Evolutionary conservation across 2,329 filamentous ascomycete genomes (phyloP).

Genomic region (Pseudogymnoascus sp.): DNA sequence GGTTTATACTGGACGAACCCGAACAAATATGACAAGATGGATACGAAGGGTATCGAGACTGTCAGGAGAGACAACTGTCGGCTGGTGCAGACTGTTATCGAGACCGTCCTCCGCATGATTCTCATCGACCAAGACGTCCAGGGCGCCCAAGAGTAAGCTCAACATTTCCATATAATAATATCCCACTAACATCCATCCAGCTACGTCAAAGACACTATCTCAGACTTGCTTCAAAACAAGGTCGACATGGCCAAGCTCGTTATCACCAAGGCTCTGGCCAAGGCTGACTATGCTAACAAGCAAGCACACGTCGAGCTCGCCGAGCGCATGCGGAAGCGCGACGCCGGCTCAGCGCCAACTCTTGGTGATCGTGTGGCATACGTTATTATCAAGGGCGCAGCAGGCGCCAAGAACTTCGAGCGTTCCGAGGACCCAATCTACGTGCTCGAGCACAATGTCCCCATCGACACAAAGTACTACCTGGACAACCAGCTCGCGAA

Average conservation of each 20-base stretch:
- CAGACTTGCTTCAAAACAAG: slow-evolving; percentile 92
- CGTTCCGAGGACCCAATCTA: slow-evolving; percentile 95
- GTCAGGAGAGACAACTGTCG: slow-evolving; percentile 95
- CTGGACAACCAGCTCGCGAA: slow-evolving; percentile 97
- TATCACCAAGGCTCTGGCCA: slow-evolving; percentile 94
- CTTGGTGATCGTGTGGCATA: slow-evolving; percentile 96
- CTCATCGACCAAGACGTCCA: slow-evolving; percentile 86
- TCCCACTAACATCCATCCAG: slow-evolving; percentile 44
- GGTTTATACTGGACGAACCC: slow-evolving; percentile 96
- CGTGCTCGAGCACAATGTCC: slow-evolving; percentile 94
- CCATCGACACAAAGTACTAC: slow-evolving; percentile 97
- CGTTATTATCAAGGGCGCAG: slow-evolving; percentile 89
- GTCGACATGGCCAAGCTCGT: slow-evolving; percentile 98
- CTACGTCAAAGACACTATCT: slow-evolving; percentile 94
- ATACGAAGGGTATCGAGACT: slow-evolving; percentile 98
- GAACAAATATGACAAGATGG: slow-evolving; percentile 98
- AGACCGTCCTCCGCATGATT: slow-evolving; percentile 92
- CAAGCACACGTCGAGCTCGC: slow-evolving; percentile 95
- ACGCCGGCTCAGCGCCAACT: slow-evolving; percentile 84
- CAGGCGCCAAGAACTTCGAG: slow-evolving; percentile 90
- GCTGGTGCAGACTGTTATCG: slow-evolving; percentile 92
- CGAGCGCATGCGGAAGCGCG: slow-evolving; percentile 93
- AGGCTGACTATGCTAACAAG: slow-evolving; percentile 81
- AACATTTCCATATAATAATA: slow-evolving; percentile 31
- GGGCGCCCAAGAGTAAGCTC: slow-evolving; percentile 81